Conservation (phyloP, 2,329 filamentous ascomycete genomes). For the Neopestalotiopsis clavispora region DNA sequence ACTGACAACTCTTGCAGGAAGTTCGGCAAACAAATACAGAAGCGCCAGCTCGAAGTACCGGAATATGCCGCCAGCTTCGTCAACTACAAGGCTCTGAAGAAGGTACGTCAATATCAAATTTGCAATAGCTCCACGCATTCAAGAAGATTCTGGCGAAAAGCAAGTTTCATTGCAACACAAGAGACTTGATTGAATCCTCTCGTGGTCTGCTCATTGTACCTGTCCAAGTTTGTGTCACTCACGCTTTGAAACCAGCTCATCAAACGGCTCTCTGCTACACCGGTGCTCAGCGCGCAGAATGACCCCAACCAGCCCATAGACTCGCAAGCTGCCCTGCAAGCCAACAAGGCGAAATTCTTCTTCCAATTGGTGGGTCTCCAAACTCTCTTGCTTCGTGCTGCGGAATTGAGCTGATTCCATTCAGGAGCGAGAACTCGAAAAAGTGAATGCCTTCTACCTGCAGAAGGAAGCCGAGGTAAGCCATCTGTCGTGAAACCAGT, state of each 20-base stretch:
- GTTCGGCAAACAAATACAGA: slow-evolving; percentile 99
- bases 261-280: slow-evolving; percentile 94
- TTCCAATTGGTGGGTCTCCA: slow-evolving; percentile 79
- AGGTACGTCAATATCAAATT: slow-evolving; percentile 63
- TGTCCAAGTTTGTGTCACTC: slow-evolving; percentile 31
- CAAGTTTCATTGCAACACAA: slow-evolving; percentile 12
- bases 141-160: slow-evolving; percentile 10
- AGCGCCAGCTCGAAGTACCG: slow-evolving; percentile 96
- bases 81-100: slow-evolving; percentile 99
- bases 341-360: slow-evolving; percentile 98
- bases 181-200: not conserved
- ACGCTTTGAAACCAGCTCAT: slow-evolving; percentile 73
- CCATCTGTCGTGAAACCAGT: slow-evolving; percentile 21
- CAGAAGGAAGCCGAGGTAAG: slow-evolving; percentile 96
- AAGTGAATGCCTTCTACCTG: slow-evolving; percentile 96
- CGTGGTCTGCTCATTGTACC: not conserved
- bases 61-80: slow-evolving; percentile 99
- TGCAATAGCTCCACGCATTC: not conserved
- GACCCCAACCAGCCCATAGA: slow-evolving; percentile 65
- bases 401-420: slow-evolving; percentile 41
- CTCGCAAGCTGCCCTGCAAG: slow-evolving; percentile 88
- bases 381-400: slow-evolving; percentile 10
- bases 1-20: slow-evolving; percentile 69
- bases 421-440: slow-evolving; percentile 95
- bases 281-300: slow-evolving; percentile 79